Evolutionary conservation across 345 rosid species (phyloP), one percentile per base, ranked within the genome.

Genomic region (Turritis glabra): DNA sequence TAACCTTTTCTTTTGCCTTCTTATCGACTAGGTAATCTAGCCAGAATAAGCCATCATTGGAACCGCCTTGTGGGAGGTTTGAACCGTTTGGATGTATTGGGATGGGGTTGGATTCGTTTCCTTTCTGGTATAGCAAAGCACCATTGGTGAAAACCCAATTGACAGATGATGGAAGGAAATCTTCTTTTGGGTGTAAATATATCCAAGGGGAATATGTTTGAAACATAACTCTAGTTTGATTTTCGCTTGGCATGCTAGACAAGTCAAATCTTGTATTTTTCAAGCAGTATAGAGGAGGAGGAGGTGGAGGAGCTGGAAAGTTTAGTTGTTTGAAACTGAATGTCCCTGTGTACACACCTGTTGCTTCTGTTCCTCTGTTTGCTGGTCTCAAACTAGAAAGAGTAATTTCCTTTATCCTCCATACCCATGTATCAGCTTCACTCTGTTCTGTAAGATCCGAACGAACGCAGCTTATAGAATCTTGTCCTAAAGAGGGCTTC

Each of bases 1-100:
- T 85, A 0, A 87, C 81, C 53, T 71, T 82, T 43, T 87, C 94
- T 50, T 74, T 85, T 1, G 72, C 65, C 2, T 40, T 66, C 5
- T 72, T 72, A 17, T 87, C 87, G 5, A 33, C 51, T 0, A 92
- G 90, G 32, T 88, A 91, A 82, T 90, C 94, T 46, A 92, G 22
- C 97, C 96, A 90, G 67, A 82, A 90, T 7, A 61, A 74, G 5
- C 81, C 90, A 26, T 92, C 94, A 0, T 86, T 63, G 2, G 86
- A 84, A 44, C 92, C 95, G 3, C 85, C 91, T 50, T 82, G 92
- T 3, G 96, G 98, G 56, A 92, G 96, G 82, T 88, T 92, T n/a
- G 80, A 75, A 15, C 98, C 95, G 0, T 57, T 75, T 19, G 82
- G 70, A 2, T 88, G 81, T 2, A 92, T 58, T 0, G 76, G 64